phyloP scores from a whole-genome alignment of 192 early-diverging fungal genomes.

The Rhizoclosmatium sp. region DNA sequence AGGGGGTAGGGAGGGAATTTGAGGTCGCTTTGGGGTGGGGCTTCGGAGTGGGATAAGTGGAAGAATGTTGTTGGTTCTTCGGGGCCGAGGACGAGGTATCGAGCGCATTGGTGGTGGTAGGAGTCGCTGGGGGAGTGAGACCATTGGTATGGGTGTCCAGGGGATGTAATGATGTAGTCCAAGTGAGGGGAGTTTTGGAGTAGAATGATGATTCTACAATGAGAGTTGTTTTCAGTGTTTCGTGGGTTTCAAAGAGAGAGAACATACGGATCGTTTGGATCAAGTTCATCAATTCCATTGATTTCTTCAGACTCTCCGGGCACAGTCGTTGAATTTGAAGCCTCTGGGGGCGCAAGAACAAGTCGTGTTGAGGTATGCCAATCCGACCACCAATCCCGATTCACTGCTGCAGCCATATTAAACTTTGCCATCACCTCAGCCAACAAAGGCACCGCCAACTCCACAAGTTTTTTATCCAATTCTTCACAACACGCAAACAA shows the following conservation, averaged over 20 bases:
- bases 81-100: conserved; percentile 15
- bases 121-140: conserved; percentile 3
- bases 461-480: background rate
- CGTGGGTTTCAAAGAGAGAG: too few species aligned
- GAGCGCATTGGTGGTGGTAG: conserved; percentile 31
- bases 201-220: background rate
- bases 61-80: background rate
- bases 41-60: background rate
- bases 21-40: background rate
- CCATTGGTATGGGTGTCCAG: conserved; percentile 31
- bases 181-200: background rate
- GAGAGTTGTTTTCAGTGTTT: too few species aligned
- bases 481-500: background rate
- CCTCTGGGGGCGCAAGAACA: background rate
- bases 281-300: background rate
- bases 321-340: background rate
- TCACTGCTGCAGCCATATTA: background rate
- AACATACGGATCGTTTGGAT: conserved; percentile 16
- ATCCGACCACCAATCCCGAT: conserved; percentile 8
- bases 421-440: conserved; percentile 8
- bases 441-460: background rate
- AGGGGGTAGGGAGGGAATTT: too few species aligned
- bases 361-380: background rate
- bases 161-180: conserved; percentile 6
- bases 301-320: background rate